phyloP scores from a whole-genome alignment of 2,329 filamentous ascomycete genomes.

The Keithomyces neogunnii region DNA sequence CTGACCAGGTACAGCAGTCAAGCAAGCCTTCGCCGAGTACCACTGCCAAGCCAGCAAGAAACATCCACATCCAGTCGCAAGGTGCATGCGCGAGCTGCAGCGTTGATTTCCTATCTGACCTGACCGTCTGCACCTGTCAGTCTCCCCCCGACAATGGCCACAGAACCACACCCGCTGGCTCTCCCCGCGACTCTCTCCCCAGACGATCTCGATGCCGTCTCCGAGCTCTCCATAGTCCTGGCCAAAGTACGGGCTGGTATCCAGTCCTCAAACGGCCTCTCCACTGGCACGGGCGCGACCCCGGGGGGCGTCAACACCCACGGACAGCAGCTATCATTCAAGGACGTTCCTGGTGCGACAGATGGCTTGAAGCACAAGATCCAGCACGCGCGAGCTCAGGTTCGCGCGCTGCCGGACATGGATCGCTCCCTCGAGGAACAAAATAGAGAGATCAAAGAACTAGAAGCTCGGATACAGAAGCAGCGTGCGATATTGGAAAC shows the following conservation, averaged over 20 bases:
- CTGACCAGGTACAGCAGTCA: neutral
- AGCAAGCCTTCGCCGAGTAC: neutral
- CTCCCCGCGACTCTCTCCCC: conserved; percentile 62
- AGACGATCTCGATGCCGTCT: conserved; percentile 77
- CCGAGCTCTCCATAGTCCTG: conserved; percentile 71
- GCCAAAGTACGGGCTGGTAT: conserved; percentile 56
- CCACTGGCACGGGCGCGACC: conserved; percentile 29
- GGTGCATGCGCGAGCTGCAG: neutral
- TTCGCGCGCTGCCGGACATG: conserved; percentile 62
- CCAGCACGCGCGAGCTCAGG: conserved; percentile 62
- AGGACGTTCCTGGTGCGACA: conserved; percentile 72
- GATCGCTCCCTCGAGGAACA: conserved; percentile 59
- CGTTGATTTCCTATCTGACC: neutral
- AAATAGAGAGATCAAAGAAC: conserved; percentile 57
- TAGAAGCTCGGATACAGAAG: conserved; percentile 54
- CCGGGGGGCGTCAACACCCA: conserved; percentile 23
- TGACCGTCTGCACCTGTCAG: neutral
- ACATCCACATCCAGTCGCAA: neutral
- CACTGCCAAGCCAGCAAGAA: neutral
- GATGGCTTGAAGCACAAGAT: conserved; percentile 77
- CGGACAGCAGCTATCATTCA: conserved; percentile 40
- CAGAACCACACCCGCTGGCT: conserved; percentile 34
- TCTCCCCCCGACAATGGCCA: conserved; percentile 16
- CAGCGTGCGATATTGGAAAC: conserved; percentile 51
- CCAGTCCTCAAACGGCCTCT: conserved; percentile 30